Evolutionary conservation across 1,139 yeast genomes (phyloP).

Genomic region (Yamadazyma taylorii): DNA sequence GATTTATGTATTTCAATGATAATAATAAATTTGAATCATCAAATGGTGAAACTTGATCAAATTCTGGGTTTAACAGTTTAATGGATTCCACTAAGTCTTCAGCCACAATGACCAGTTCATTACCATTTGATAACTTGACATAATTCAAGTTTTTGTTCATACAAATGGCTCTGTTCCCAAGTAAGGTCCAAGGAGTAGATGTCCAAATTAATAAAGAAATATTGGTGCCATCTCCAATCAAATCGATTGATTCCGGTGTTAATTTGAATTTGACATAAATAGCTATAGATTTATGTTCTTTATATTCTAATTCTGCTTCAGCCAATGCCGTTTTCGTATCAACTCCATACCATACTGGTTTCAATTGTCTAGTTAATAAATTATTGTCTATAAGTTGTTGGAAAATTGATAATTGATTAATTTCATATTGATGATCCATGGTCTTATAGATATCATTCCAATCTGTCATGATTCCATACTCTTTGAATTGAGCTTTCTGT

Average conservation of each 20-base stretch:
- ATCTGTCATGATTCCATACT: constrained; percentile 81
- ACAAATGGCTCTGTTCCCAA: constrained; percentile 83
- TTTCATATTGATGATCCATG: constrained; percentile 66
- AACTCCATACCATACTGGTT: constrained; percentile 98
- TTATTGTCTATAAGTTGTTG: constrained; percentile 63
- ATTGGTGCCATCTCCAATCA: constrained; percentile 3
- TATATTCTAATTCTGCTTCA: constrained; percentile 92
- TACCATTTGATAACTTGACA: constrained; percentile 42
- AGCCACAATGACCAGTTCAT: constrained; percentile 53
- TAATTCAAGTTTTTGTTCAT: constrained; percentile 61
- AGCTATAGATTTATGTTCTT: constrained; percentile 72
- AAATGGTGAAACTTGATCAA: constrained; percentile 20
- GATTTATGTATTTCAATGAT: constrained; percentile 52
- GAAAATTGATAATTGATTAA: constrained; percentile 72
- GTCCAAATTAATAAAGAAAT: constrained; percentile 75
- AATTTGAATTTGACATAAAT: constrained; percentile 59
- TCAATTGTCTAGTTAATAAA: constrained; percentile 75
- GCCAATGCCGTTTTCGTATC: constrained; percentile 94
- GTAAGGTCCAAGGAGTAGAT: constrained; percentile 97
- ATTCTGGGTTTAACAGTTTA: constrained; percentile 34
- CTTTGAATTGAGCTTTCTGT: constrained; percentile 65
- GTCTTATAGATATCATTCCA: constrained; percentile 76
- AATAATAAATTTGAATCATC: constrained; percentile 52
- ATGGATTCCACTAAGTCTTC: constrained; percentile 38
- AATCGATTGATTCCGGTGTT: constrained; percentile 3